These are phyloP conservation scores for Diaporthe batatas DNA, from an alignment of 2,329 filamentous ascomycete species.

Conservation along the genomic window DNA sequence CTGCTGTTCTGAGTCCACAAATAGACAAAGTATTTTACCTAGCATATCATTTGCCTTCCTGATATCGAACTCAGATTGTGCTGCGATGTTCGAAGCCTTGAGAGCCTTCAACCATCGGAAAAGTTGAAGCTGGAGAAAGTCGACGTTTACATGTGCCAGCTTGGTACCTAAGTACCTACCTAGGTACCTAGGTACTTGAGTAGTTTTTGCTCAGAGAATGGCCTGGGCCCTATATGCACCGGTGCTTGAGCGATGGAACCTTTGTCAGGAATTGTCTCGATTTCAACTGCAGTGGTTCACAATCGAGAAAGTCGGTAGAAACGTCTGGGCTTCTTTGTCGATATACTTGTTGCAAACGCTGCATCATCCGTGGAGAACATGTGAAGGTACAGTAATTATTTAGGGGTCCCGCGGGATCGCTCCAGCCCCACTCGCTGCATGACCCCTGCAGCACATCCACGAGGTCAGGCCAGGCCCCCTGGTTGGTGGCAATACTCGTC, in stretches of 20 bases:
- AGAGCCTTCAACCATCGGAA: not conserved
- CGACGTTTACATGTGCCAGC: not conserved
- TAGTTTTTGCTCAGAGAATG: not conserved
- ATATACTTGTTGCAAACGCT: too few species aligned
- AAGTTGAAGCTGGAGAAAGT: not conserved
- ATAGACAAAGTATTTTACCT: not conserved
- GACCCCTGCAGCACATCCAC: conserved; percentile 25
- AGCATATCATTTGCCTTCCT: not conserved
- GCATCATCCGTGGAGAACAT: too few species aligned
- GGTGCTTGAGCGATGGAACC: too few species aligned
- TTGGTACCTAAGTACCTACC: not conserved
- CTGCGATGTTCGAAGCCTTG: not conserved
- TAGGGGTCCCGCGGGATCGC: conserved; percentile 18
- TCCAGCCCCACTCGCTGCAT: not conserved
- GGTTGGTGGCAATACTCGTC: conserved; percentile 29
- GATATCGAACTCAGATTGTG: not conserved
- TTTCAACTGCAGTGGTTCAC: not conserved
- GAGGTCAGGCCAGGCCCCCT: conserved; percentile 21
- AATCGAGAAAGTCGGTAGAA: not conserved
- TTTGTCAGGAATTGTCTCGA: too few species aligned
- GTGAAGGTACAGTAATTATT: conserved; percentile 3
- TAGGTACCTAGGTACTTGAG: too few species aligned
- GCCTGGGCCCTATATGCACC: too few species aligned
- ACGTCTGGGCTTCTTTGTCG: too few species aligned
- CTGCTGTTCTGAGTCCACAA: not conserved